Evolutionary conservation across 83 land plant species (phyloP).

Genomic region (Thuja plicata): DNA sequence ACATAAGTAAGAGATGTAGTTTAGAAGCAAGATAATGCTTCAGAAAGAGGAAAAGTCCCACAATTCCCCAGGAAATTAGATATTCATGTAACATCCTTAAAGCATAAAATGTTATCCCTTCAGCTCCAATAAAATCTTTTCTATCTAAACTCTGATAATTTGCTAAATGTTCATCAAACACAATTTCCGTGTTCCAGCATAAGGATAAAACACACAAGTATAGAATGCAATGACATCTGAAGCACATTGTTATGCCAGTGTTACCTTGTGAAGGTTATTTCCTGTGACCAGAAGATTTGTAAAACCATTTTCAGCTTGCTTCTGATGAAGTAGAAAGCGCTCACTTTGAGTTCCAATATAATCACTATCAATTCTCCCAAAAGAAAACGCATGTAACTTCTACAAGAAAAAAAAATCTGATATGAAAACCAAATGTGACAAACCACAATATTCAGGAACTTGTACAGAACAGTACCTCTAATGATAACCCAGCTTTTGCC

Average conservation of each 20-base stretch:
- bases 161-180: neutral
- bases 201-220: neutral
- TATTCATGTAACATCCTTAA: neutral
- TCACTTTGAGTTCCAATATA: neutral
- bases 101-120: neutral
- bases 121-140: neutral
- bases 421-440: neutral
- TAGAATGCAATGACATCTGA: neutral
- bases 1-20: neutral
- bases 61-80: neutral
- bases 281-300: neutral
- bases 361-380: neutral
- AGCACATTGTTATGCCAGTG: neutral
- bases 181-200: neutral
- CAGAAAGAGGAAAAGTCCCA: neutral
- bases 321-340: neutral
- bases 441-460: neutral
- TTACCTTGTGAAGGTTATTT: slow-evolving; percentile 3
- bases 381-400: slow-evolving; percentile 13
- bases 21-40: neutral
- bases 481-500: neutral
- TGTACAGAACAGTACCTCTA: slow-evolving; percentile 1
- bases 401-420: neutral
- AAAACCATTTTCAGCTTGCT: neutral
- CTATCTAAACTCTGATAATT: neutral